Percentiles rank a stretch among this genome's conserved stretches.
Conservation (phyloP, 2,329 filamentous ascomycete species). For the Bipolaris gigantea region DNA sequence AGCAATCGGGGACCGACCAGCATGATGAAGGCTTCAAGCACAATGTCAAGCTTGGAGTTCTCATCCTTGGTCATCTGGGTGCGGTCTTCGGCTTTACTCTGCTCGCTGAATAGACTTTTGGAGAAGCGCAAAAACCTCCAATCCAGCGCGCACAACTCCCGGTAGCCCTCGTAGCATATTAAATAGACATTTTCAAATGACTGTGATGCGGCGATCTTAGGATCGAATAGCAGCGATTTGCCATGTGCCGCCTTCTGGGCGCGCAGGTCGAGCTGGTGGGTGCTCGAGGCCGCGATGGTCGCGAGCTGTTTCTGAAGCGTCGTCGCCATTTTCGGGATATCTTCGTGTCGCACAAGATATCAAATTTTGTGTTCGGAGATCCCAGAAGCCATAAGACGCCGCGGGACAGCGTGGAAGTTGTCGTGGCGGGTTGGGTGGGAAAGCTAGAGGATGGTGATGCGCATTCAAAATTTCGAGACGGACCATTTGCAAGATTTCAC, state of each 20-base stretch:
- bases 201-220: conserved; percentile 80
- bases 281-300: conserved; percentile 86
- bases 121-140: conserved; percentile 73
- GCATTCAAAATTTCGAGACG: conserved; percentile 22
- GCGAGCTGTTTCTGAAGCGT: conserved; percentile 92
- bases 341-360: not conserved
- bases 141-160: conserved; percentile 88
- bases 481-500: conserved; percentile 26
- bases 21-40: conserved; percentile 79
- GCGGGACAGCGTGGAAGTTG: conserved; percentile 19
- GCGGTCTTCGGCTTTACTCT: conserved; percentile 87
- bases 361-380: not conserved
- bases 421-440: conserved; percentile 18
- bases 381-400: conserved; percentile 31
- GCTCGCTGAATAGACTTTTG: conserved; percentile 84
- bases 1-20: conserved; percentile 75
- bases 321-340: conserved; percentile 62
- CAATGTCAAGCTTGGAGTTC: conserved; percentile 77
- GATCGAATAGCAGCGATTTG: conserved; percentile 92
- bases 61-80: conserved; percentile 79
- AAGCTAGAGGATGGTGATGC: conserved; percentile 7
- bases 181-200: conserved; percentile 87
- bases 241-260: conserved; percentile 89
- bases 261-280: conserved; percentile 87
- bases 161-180: conserved; percentile 85